Conservation (phyloP, 176 grass and related monocot species). For the Chloris gayana region DNA sequence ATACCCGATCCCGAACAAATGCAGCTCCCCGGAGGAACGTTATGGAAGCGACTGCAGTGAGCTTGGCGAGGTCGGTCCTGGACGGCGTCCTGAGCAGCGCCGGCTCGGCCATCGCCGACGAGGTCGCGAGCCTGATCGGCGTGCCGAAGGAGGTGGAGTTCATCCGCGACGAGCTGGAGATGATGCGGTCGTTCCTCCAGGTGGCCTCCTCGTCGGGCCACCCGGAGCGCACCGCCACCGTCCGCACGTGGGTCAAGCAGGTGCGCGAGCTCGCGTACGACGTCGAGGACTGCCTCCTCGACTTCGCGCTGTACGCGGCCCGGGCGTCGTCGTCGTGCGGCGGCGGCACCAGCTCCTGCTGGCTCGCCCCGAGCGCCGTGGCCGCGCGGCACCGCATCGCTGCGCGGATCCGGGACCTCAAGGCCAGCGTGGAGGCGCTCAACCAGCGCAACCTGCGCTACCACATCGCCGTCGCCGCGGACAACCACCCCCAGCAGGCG, state of each 20-base stretch:
- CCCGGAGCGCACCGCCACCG: neutral
- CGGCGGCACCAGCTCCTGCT: neutral
- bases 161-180: constrained; percentile 47
- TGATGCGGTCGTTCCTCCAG: constrained; percentile 39
- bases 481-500: too few species aligned
- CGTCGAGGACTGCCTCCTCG: constrained; percentile 48
- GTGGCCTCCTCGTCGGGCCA: neutral
- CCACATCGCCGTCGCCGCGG: neutral
- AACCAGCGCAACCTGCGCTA: constrained; percentile 28
- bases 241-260: constrained; percentile 37
- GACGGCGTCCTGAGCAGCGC: constrained; percentile 40
- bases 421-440: constrained; percentile 27
- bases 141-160: constrained; percentile 37
- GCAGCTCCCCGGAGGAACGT: neutral
- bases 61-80: constrained; percentile 39
- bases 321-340: neutral
- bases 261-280: constrained; percentile 46
- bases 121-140: constrained; percentile 32
- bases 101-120: constrained; percentile 22
- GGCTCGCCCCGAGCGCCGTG: neutral
- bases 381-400: constrained; percentile 34
- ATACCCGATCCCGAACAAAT: too few species aligned
- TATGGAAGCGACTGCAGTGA: constrained; percentile 46
- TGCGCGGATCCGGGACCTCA: constrained; percentile 27
- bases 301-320: constrained; percentile 26